A percentile compares a stretch with the other conserved stretches of the same genome.
Evolutionary conservation across 2,329 filamentous ascomycete genomes (phyloP).

Genomic region (Furcasterigmium sp.): DNA sequence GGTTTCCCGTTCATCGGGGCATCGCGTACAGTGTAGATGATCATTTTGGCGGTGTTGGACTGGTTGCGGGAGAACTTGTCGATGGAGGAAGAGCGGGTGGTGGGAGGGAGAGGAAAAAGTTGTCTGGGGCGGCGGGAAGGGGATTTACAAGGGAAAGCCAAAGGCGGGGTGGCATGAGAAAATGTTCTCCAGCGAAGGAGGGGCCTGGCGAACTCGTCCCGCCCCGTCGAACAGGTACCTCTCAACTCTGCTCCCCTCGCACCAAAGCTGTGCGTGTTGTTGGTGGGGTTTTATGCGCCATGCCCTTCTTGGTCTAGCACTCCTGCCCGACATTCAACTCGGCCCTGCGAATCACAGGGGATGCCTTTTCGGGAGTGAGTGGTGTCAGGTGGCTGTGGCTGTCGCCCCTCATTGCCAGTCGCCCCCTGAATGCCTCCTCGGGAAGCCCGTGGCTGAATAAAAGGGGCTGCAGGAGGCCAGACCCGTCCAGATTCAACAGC

Average conservation of each 20-base stretch:
- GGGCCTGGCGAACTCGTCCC: not conserved
- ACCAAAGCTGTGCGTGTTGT: constrained; percentile 2
- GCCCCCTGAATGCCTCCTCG: too few relatives aligned
- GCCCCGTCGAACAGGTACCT: too few relatives aligned
- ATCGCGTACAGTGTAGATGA: constrained; percentile 62
- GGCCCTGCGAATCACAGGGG: too few relatives aligned
- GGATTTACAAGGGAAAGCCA: not conserved
- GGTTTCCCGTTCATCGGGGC: not conserved
- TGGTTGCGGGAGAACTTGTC: constrained; percentile 6
- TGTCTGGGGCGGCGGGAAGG: constrained; percentile 9
- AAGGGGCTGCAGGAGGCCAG: too few relatives aligned
- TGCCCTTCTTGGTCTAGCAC: not conserved
- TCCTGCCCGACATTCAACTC: constrained; percentile 1
- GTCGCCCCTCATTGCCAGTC: too few relatives aligned
- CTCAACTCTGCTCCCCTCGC: not conserved
- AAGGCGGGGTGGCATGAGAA: not conserved
- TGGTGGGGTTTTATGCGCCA: constrained; percentile 16
- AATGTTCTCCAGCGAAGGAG: not conserved
- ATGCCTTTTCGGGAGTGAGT: too few relatives aligned
- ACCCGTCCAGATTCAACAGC: too few relatives aligned
- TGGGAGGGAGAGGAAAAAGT: constrained; percentile 10
- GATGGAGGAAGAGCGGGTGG: constrained; percentile 12
- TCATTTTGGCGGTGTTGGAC: constrained; percentile 54
- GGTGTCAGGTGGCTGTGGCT: too few relatives aligned
- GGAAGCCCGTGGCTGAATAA: too few relatives aligned